Evolutionary conservation across 2,329 filamentous ascomycete species (phyloP).

Genomic region (Madurella fahalii): DNA sequence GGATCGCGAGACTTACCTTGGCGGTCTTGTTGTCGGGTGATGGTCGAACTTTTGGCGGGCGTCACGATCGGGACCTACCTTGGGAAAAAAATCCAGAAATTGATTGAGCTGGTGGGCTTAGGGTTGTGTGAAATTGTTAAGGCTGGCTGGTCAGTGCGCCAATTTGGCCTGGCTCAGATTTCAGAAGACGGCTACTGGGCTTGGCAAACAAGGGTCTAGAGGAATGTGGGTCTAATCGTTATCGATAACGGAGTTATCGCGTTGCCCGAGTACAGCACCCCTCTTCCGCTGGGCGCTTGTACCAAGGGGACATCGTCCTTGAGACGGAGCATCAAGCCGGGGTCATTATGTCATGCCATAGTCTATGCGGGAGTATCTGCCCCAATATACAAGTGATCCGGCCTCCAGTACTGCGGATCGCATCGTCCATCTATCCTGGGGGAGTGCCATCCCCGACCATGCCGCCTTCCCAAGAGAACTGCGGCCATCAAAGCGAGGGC

Average conservation of each 20-base stretch:
- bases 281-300: too few relatives aligned
- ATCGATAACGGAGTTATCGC: constrained; percentile 9
- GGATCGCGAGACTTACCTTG: constrained; percentile 23
- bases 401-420: neutral
- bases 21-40: constrained; percentile 27
- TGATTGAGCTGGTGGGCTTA: constrained; percentile 26
- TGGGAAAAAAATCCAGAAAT: constrained; percentile 26
- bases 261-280: neutral
- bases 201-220: constrained; percentile 7
- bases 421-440: neutral
- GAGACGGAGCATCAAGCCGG: neutral
- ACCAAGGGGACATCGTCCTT: neutral
- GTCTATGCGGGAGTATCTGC: neutral
- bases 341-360: neutral
- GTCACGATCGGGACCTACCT: constrained; percentile 25
- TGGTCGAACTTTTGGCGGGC: constrained; percentile 26
- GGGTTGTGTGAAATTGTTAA: constrained; percentile 29
- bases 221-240: neutral
- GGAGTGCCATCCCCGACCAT: neutral
- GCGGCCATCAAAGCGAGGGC: neutral
- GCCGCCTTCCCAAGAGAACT: neutral
- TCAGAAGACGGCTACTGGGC: neutral
- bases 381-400: neutral
- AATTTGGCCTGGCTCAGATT: neutral
- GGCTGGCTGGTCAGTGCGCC: constrained; percentile 18